These are phyloP conservation scores for Auriscalpium vulgare DNA, from an alignment of 768 basidiomycete genomes.

Conservation along the genomic window DNA sequence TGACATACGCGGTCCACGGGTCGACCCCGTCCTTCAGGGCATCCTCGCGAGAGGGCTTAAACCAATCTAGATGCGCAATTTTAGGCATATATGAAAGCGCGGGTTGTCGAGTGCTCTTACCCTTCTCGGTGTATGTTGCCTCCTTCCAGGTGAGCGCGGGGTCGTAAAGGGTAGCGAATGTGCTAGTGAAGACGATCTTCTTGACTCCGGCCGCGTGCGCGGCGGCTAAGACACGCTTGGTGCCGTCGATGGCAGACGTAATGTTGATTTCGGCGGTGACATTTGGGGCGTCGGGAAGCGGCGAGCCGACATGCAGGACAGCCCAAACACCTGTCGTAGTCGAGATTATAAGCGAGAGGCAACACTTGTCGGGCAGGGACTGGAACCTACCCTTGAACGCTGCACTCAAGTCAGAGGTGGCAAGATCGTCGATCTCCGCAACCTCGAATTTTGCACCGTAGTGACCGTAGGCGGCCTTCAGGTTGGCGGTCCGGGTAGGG, in stretches of 20 bases:
- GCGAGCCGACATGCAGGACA: not conserved
- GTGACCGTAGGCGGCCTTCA: not conserved
- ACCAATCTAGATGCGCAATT: not conserved
- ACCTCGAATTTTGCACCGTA: slow-evolving; percentile 1
- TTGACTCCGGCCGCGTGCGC: not conserved
- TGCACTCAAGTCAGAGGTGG: not conserved
- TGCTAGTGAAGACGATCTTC: not conserved
- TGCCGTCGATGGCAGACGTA: not conserved
- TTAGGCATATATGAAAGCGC: not conserved
- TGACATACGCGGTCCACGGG: not conserved
- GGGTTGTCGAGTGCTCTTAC: not conserved
- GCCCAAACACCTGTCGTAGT: not conserved
- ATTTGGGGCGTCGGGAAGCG: not conserved
- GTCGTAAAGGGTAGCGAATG: not conserved
- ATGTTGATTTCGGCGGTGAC: not conserved
- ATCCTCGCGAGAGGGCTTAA: not conserved
- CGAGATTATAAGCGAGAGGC: not conserved
- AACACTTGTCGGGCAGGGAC: not conserved
- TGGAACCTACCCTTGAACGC: not conserved
- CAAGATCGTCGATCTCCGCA: not conserved
- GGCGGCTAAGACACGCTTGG: not conserved
- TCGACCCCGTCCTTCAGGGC: not conserved
- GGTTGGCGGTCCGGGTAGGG: not conserved
- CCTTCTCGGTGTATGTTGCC: not conserved
- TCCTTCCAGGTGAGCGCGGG: not conserved